Evolutionary conservation across 139 green algal genomes (phyloP), one percentile per base, ranked within the genome.

Genomic region (Spirogloea muscicola): DNA sequence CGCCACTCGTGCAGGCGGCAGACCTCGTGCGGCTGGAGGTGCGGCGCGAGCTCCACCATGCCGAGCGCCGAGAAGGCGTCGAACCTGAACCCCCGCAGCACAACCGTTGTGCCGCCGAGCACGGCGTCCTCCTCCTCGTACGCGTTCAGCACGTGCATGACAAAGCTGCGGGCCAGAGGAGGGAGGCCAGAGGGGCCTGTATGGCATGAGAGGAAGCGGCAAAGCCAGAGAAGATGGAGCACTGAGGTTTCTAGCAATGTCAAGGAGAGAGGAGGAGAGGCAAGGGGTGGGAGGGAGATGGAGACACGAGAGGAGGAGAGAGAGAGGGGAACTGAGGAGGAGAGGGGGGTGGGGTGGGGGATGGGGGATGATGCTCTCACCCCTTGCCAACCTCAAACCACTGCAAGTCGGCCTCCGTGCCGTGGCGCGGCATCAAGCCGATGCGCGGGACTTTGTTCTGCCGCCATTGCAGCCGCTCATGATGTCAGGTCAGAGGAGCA

Each of bases 41-140:
- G n/a, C 21, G n/a, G 34, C n/a, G 33, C 18, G n/a, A 74, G 44
- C n/a, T 74, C 65, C 27, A 16, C 65, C 16, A 74, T 21, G 16
- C 31, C 33, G 4, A 74, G 65, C 31, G 44, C 65, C n/a, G 65
- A 68, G 51, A 74, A 74, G 34, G 65, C 44, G 36, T 68, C 49
- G 65, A 51, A 74, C 18, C 44, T 43, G 44, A 74, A 43, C n/a
- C 27, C 65, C n/a, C 36, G 65, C n/a, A 74, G 65, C n/a, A 74
- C 51, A 18, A 74, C 36, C 29, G 44, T 10, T 7, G 21, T 58
- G 39, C 5, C 18, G 13, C 51, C 16, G 6, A 38, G 6, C 16
- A 9, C 51, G 51, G 7, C 21, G 10, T 64, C 36, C 29, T 64
- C 55, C 55, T 64, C 55, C 60, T 69, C 60, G 21, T 58, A 69